These are phyloP conservation scores for Fusarium poae DNA, from an alignment of 2,329 filamentous ascomycete species.

Conservation along the genomic window DNA sequence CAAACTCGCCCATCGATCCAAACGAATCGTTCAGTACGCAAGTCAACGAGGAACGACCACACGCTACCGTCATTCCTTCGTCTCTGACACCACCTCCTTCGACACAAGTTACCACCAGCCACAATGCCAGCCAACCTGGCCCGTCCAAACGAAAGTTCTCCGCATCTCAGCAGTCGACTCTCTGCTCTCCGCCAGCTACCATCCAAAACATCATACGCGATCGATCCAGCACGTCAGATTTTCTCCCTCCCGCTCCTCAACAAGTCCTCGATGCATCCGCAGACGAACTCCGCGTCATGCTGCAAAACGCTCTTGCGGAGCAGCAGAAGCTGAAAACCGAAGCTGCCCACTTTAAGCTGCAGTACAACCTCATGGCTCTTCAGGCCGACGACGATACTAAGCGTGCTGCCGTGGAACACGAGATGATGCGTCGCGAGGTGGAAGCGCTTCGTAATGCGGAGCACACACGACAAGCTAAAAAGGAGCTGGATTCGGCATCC, in stretches of 20 bases:
- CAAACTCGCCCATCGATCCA: slow-evolving; percentile 65
- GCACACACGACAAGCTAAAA: slow-evolving; percentile 72
- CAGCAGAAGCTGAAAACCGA: slow-evolving; percentile 79
- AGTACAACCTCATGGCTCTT: slow-evolving; percentile 85
- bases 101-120: slow-evolving; percentile 61
- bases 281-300: slow-evolving; percentile 69
- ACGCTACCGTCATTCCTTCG: slow-evolving; percentile 66
- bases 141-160: slow-evolving; percentile 51
- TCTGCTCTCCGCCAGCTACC: slow-evolving; percentile 69
- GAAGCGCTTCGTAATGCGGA: slow-evolving; percentile 84
- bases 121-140: slow-evolving; percentile 36
- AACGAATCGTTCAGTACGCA: slow-evolving; percentile 65
- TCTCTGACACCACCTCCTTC: slow-evolving; percentile 70
- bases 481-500: slow-evolving; percentile 64
- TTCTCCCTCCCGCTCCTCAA: slow-evolving; percentile 60
- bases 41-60: slow-evolving; percentile 60
- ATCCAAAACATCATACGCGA: slow-evolving; percentile 54
- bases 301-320: slow-evolving; percentile 67
- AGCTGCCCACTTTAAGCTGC: slow-evolving; percentile 89
- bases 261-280: slow-evolving; percentile 66
- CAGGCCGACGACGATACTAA: slow-evolving; percentile 88
- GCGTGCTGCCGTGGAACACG: slow-evolving; percentile 89
- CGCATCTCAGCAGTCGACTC: slow-evolving; percentile 61
- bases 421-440: slow-evolving; percentile 89
- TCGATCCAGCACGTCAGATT: slow-evolving; percentile 55